Percentiles rank a stretch among this genome's conserved stretches.
These are phyloP conservation scores for Phylloporus scabripes DNA, from an alignment of 768 basidiomycete genomes.

Conservation along the genomic window DNA sequence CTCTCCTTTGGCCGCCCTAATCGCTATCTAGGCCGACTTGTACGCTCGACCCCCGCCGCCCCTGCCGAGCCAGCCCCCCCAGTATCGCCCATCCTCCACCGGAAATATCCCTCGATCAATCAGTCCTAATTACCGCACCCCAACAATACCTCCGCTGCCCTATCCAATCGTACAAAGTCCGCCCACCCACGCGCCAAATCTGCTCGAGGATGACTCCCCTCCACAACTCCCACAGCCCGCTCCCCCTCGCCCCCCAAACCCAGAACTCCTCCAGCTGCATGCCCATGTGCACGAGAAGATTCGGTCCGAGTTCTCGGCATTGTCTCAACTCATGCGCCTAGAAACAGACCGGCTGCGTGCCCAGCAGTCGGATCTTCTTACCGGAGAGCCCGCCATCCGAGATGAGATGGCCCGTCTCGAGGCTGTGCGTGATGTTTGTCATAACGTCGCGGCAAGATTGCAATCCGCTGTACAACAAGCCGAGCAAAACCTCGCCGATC, in stretches of 20 bases:
- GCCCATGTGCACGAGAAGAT: slow-evolving; percentile 72
- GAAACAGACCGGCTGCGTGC: slow-evolving; percentile 74
- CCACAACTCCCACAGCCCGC: slow-evolving; percentile 33
- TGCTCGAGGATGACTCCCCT: slow-evolving; percentile 57
- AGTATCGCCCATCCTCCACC: slow-evolving; percentile 24
- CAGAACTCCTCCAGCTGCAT: slow-evolving; percentile 80
- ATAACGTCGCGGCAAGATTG: slow-evolving; percentile 64
- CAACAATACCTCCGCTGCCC: slow-evolving; percentile 25
- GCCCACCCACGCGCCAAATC: slow-evolving; percentile 36
- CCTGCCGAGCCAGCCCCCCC: slow-evolving; percentile 25
- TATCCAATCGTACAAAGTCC: slow-evolving; percentile 27
- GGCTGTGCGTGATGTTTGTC: slow-evolving; percentile 90
- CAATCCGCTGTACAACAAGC: slow-evolving; percentile 57
- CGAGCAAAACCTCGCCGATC: slow-evolving; percentile 69
- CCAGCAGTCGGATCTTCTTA: slow-evolving; percentile 77
- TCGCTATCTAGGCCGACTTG: slow-evolving; percentile 19
- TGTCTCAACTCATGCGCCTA: slow-evolving; percentile 55
- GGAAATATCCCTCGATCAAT: slow-evolving; percentile 17
- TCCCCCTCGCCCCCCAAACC: slow-evolving; percentile 85
- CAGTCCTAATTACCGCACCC: slow-evolving; percentile 25
- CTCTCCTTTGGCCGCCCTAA: background rate
- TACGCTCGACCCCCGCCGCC: slow-evolving; percentile 36
- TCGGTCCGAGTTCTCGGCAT: slow-evolving; percentile 61
- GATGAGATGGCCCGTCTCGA: slow-evolving; percentile 95
- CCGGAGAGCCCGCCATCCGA: slow-evolving; percentile 88